phyloP scores from a whole-genome alignment of 257 asterid genomes.

The Lycium barbarum region DNA sequence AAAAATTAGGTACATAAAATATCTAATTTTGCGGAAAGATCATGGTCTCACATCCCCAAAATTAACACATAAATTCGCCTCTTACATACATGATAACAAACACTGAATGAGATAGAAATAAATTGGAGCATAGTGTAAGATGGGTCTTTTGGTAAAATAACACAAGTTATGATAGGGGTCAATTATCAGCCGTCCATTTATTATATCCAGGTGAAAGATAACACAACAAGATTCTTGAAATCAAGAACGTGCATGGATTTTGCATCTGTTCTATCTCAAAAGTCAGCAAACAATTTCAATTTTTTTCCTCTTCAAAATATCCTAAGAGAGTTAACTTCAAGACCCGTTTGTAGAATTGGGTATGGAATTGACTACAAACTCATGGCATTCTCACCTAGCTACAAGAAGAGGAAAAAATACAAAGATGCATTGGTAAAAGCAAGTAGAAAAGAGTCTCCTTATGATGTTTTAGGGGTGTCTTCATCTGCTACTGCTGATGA shows the following conservation, averaged over 20 bases:
- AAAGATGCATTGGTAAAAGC: conserved; percentile 52
- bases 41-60: no score
- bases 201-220: conserved; percentile 10
- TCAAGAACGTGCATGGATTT: conserved; percentile 56
- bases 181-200: conserved; percentile 20
- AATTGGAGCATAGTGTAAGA: background rate
- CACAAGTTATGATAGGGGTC: background rate
- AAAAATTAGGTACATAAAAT: no score
- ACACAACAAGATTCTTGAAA: conserved; percentile 34
- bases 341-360: conserved; percentile 45
- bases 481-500: conserved; percentile 74
- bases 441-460: conserved; percentile 72
- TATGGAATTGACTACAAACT: conserved; percentile 44
- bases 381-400: conserved; percentile 35
- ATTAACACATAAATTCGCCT: no score
- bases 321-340: background rate
- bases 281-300: conserved; percentile 36
- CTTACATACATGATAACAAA: background rate
- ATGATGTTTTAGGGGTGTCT: conserved; percentile 84
- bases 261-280: conserved; percentile 37
- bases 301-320: conserved; percentile 28
- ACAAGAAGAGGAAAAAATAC: conserved; percentile 40
- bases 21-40: no score
- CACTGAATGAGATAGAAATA: background rate
- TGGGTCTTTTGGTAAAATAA: conserved; percentile 20